phyloP scores from a whole-genome alignment of 164 flowering plant genomes.

The Vitis cinerea region DNA sequence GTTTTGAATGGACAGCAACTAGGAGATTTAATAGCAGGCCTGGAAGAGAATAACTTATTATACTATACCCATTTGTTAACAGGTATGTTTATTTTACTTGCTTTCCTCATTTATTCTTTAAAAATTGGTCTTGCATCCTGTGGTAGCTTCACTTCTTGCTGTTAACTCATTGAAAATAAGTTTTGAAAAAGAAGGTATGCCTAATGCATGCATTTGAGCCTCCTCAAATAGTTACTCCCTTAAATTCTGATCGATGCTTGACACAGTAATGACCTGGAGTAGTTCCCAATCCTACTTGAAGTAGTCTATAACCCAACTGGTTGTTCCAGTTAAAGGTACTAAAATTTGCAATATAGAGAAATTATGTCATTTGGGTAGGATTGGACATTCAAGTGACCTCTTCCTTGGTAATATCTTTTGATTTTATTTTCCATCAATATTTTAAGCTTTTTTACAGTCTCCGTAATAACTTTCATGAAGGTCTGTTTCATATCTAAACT shows the following conservation, averaged over 20 bases:
- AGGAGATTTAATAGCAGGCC: slow-evolving; percentile 91
- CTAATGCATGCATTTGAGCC: background rate
- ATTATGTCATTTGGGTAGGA: no score
- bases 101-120: background rate
- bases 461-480: no score
- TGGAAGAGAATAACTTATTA: slow-evolving; percentile 78
- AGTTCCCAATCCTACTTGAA: no score
- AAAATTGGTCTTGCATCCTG: no score
- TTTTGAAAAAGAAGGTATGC: background rate
- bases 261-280: background rate
- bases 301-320: no score
- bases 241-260: background rate
- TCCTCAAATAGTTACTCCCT: background rate
- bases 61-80: slow-evolving; percentile 93
- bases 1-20: slow-evolving; percentile 89
- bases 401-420: no score
- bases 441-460: no score
- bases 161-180: background rate
- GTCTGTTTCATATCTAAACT: no score
- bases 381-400: no score
- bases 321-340: no score
- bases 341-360: no score
- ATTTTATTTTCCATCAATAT: no score
- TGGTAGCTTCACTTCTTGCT: background rate
- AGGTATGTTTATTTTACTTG: slow-evolving; percentile 38